phyloP scores from a whole-genome alignment of 1,284 basidiomycete genomes.

The Bondarzewia mesenterica region DNA sequence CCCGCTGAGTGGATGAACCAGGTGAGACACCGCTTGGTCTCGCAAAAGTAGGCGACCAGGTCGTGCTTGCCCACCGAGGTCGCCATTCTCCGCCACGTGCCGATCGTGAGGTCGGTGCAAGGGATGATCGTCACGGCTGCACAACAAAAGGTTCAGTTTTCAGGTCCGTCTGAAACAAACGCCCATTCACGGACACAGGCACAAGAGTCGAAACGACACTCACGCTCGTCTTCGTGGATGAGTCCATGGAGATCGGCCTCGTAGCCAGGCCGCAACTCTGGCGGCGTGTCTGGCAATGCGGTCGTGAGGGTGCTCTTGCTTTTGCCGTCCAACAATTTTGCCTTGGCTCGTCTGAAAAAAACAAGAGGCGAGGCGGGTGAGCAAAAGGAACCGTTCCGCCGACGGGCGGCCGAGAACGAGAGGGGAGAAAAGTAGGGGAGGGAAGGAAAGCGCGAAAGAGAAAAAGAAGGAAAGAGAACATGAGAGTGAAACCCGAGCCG shows the following conservation, averaged over 20 bases:
- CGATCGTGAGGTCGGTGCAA: slow-evolving; percentile 65
- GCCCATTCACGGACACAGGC: too few species aligned
- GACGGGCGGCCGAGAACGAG: too few species aligned
- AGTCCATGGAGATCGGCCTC: slow-evolving; percentile 53
- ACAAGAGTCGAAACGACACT: too few species aligned
- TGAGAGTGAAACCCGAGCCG: too few species aligned
- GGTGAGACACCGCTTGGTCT: slow-evolving; percentile 51
- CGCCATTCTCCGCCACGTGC: slow-evolving; percentile 68
- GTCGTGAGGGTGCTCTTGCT: slow-evolving; percentile 27
- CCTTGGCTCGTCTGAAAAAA: slow-evolving; percentile 61
- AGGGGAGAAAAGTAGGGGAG: too few species aligned
- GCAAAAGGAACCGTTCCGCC: too few species aligned
- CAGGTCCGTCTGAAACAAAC: not conserved
- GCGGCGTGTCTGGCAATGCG: slow-evolving; percentile 41
- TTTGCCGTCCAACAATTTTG: slow-evolving; percentile 60
- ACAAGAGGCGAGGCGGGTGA: slow-evolving; percentile 6
- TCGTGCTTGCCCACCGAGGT: slow-evolving; percentile 48
- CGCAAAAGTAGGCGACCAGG: slow-evolving; percentile 67
- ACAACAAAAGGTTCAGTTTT: too few species aligned
- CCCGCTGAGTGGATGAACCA: slow-evolving; percentile 74
- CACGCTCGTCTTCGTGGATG: slow-evolving; percentile 68
- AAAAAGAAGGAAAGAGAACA: too few species aligned
- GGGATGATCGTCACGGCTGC: slow-evolving; percentile 70
- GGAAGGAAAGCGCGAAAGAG: too few species aligned
- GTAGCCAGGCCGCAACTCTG: slow-evolving; percentile 41